Evolutionary conservation across 768 basidiomycete species (phyloP), one percentile per base, ranked within the genome.

Genomic region (Bullera alba): DNA sequence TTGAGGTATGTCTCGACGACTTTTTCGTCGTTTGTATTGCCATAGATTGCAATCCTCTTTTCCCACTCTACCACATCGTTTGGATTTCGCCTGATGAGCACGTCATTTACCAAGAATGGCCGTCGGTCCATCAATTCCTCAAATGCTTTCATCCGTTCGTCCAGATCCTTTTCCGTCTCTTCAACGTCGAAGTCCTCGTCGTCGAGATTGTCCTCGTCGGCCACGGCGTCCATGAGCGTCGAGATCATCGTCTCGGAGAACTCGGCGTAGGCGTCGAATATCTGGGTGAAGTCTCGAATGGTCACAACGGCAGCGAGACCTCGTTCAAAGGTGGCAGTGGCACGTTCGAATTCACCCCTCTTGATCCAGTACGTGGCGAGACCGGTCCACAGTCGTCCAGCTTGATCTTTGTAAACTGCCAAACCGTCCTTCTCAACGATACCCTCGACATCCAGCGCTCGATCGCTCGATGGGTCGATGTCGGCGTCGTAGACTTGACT

Each of bases 41-140:
- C 95, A 80, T 83, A 93, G 23, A 97, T 74, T 2, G 91, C 92
- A 17, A 97, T 81, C 29, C 93, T 78, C 74, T 99, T 99, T 76
- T 97, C 95, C 95, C 95, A 99, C 70, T 99, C 95, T 59, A 95
- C 90, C 1, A 97, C 95, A 63, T 99, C 95, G 61, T 96, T 87
- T 4, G 89, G 87, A 77, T 99, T 99, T 63, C 95, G 77, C 54
- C 95, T 76, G 29, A 97, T 72, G 15, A 97, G 75, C 12, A 97
- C 95, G 63, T 96, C 92, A 62, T 99, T 99, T 39, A 95, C 83
- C 55, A 99, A 77, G 79, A 99, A 97, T 2, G 90, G 93, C 67
- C 95, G 75, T 42, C 92, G 79, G 70, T 99, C 95, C 79, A 93
- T 93, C 59, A 99, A 72, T 34, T 83, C 86, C 72, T 96, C 93